These are phyloP conservation scores for Exserohilum turcica DNA, from an alignment of 2,329 filamentous ascomycete species.

Conservation along the genomic window DNA sequence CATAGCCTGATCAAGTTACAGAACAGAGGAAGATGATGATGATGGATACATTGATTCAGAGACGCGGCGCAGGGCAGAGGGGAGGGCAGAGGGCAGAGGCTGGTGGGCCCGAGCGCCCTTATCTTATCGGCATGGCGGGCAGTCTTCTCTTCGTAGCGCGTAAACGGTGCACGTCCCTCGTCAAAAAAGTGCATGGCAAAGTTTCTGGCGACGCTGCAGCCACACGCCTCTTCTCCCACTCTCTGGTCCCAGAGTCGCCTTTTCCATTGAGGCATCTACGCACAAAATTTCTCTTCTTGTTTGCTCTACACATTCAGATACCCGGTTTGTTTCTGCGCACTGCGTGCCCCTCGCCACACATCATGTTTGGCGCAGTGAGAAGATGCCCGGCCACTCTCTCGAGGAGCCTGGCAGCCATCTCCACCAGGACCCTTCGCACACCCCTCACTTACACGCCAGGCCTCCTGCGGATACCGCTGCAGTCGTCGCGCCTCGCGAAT, in stretches of 20 bases:
- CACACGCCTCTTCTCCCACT: conserved; percentile 15
- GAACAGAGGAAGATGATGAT: no score
- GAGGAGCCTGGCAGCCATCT: conserved; percentile 34
- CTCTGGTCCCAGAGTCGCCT: conserved; percentile 20
- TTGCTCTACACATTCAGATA: conserved; percentile 19
- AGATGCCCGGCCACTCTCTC: conserved; percentile 49
- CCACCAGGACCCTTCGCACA: conserved; percentile 32
- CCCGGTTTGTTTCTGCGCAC: conserved; percentile 14
- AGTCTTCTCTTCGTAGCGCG: conserved; percentile 19
- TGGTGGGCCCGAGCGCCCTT: conserved; percentile 1
- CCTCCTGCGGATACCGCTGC: conserved; percentile 25
- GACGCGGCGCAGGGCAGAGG: no score
- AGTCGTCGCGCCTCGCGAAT: conserved; percentile 24
- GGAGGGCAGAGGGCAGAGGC: no score
- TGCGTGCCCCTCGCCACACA: conserved; percentile 21
- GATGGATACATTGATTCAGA: no score
- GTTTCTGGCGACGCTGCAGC: conserved; percentile 15
- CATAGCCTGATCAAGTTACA: background rate
- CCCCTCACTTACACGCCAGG: conserved; percentile 28
- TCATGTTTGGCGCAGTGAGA: conserved; percentile 53
- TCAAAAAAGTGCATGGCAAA: conserved; percentile 35
- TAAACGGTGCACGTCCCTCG: conserved; percentile 20
- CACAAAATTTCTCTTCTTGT: conserved; percentile 6
- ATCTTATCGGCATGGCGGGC: conserved; percentile 25
- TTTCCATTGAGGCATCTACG: conserved; percentile 14